phyloP scores from a whole-genome alignment of 768 basidiomycete genomes.

The Arthromyces matolae region DNA sequence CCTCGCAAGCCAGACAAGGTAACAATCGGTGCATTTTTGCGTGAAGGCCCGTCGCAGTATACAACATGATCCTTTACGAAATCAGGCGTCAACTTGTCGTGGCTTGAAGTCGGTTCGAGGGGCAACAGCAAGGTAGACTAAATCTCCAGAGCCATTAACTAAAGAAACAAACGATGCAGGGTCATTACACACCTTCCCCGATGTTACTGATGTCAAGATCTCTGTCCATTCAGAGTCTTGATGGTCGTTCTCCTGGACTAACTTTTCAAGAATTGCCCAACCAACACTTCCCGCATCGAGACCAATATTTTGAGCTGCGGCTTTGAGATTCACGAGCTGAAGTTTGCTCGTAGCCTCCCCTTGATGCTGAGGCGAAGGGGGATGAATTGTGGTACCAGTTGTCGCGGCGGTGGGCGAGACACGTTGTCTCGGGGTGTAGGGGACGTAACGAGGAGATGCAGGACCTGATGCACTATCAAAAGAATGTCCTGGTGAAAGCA shows the following conservation, averaged over 20 bases:
- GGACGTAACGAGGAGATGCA: constrained; percentile 51
- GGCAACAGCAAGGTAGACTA: constrained; percentile 85
- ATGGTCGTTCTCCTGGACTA: constrained; percentile 47
- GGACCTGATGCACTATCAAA: constrained; percentile 22
- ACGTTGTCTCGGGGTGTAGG: constrained; percentile 76
- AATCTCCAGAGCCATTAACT: constrained; percentile 5
- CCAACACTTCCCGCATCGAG: constrained; percentile 63
- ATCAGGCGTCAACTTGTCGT: constrained; percentile 61
- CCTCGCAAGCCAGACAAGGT: constrained; percentile 86
- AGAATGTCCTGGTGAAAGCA: constrained; percentile 44
- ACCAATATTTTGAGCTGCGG: constrained; percentile 65
- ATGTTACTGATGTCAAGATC: constrained; percentile 59
- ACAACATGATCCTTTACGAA: constrained; percentile 83
- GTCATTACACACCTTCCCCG: constrained; percentile 58
- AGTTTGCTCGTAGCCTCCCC: constrained; percentile 65
- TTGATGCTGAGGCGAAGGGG: constrained; percentile 44
- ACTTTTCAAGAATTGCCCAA: constrained; percentile 74
- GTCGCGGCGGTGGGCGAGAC: constrained; percentile 40
- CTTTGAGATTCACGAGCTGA: constrained; percentile 70
- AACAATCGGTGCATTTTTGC: constrained; percentile 51
- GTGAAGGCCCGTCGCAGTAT: constrained; percentile 52
- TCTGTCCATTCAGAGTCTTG: constrained; percentile 66
- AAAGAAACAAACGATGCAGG: background rate
- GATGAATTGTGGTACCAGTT: constrained; percentile 46
- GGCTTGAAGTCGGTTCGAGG: constrained; percentile 47